Percentiles rank a stretch among this genome's conserved stretches.
Conservation (phyloP, 352 stramenopile genomes). For the Phytopythium ostracodes region DNA sequence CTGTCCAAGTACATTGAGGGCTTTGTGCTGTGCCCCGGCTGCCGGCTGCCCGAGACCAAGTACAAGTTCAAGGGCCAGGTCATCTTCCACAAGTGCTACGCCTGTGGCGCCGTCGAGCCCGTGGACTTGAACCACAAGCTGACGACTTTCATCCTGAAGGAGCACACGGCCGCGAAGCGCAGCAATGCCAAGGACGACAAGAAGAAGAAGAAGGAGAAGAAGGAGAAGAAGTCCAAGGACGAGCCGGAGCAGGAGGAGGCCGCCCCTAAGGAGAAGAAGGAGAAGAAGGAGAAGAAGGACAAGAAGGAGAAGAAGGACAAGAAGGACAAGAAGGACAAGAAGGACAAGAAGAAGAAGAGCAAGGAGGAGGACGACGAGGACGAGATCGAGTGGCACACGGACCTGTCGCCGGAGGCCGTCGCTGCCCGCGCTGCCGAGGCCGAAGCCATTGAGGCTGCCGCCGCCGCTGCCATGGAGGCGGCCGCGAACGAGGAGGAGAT, state of each 20-base stretch:
- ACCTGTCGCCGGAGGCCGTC: slow-evolving; percentile 78
- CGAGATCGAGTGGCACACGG: slow-evolving; percentile 84
- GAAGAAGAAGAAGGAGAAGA: slow-evolving; percentile 78
- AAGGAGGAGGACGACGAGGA: slow-evolving; percentile 71
- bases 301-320: slow-evolving; percentile 74
- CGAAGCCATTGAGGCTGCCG: slow-evolving; percentile 76
- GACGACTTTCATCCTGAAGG: slow-evolving; percentile 96
- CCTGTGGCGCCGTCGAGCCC: slow-evolving; percentile 95
- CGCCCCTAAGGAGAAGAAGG: slow-evolving; percentile 50
- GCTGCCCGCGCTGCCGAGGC: slow-evolving; percentile 76
- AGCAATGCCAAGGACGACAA: slow-evolving; percentile 83
- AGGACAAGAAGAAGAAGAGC: slow-evolving; percentile 70
- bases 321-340: slow-evolving; percentile 58
- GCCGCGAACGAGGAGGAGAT: slow-evolving; percentile 49
- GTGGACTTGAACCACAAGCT: slow-evolving; percentile 99
- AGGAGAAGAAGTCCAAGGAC: slow-evolving; percentile 61
- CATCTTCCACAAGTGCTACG: slow-evolving; percentile 98
- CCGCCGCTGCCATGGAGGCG: slow-evolving; percentile 62
- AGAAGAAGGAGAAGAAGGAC: slow-evolving; percentile 55
- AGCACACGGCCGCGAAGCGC: slow-evolving; percentile 93
- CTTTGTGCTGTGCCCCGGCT: slow-evolving; percentile 98
- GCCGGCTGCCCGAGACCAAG: slow-evolving; percentile 96
- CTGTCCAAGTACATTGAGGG: slow-evolving; percentile 98
- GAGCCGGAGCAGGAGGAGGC: slow-evolving; percentile 65
- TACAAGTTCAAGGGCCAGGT: slow-evolving; percentile 98